phyloP scores from a whole-genome alignment of 108 stramenopile species.

The Discostella pseudostelligera region DNA sequence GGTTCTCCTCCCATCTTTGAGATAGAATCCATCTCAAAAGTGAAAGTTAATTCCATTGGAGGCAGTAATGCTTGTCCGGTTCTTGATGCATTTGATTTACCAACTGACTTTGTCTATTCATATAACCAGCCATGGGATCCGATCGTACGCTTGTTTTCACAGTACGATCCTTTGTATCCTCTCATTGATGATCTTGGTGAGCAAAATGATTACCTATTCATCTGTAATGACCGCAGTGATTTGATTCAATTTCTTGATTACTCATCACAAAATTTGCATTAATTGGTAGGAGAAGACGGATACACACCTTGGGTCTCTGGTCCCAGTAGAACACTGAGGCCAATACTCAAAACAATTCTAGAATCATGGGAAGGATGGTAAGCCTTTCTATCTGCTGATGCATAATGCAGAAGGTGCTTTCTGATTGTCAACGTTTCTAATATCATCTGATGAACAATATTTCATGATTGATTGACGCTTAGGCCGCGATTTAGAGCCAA shows the following conservation, averaged over 20 bases:
- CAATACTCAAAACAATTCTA: conserved; percentile 62
- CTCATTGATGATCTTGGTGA: conserved; percentile 79
- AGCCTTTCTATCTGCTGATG: not conserved
- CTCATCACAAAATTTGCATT: not conserved
- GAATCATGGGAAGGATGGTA: conserved; percentile 80
- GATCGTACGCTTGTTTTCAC: conserved; percentile 62
- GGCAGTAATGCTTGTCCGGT: conserved; percentile 48
- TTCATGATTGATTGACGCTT: not conserved
- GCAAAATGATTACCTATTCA: no score
- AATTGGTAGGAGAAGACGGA: conserved; percentile 44
- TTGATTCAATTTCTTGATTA: not conserved
- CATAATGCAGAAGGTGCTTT: not conserved
- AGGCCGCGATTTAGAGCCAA: conserved; percentile 71
- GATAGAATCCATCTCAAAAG: conserved; percentile 11
- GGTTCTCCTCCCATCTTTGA: conserved; percentile 71
- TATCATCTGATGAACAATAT: not conserved
- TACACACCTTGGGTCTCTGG: conserved; percentile 66
- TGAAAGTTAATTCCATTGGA: no score
- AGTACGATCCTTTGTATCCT: conserved; percentile 80
- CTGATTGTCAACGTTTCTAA: not conserved
- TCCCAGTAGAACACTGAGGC: conserved; percentile 74
- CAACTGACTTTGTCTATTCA: conserved; percentile 56
- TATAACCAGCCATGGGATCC: conserved; percentile 89
- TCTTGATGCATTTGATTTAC: conserved; percentile 61
- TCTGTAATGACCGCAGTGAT: no score